Evolutionary conservation across 257 asterid genomes (phyloP).

Genomic region (Jasminum sambac): DNA sequence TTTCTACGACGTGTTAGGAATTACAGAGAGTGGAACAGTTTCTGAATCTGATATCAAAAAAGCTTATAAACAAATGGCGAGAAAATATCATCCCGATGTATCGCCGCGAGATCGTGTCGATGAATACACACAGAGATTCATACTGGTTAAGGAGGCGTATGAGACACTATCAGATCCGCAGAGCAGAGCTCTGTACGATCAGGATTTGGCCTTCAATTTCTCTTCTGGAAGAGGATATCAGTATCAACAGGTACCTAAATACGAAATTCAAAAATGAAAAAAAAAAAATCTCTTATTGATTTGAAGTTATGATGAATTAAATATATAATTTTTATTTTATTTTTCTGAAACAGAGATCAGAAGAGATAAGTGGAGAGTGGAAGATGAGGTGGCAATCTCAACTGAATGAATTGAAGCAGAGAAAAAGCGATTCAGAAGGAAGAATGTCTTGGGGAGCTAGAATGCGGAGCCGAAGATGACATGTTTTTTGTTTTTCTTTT

Average conservation of each 20-base stretch:
- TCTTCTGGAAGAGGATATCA: neutral
- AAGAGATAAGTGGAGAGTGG: neutral
- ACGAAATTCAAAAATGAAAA: too few relatives aligned
- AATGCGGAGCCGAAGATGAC: constrained; percentile 1
- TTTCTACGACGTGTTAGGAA: neutral
- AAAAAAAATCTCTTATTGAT: neutral
- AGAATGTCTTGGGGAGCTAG: neutral
- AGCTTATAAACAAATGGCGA: neutral
- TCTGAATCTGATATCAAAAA: neutral
- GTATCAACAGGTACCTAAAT: neutral
- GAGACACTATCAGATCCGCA: neutral
- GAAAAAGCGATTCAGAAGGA: neutral
- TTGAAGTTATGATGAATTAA: neutral
- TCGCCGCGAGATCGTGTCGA: neutral
- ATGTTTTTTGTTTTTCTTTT: neutral
- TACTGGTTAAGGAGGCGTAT: constrained; percentile 1
- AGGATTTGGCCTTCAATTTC: neutral
- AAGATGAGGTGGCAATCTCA: constrained; percentile 4
- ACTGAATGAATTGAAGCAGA: neutral
- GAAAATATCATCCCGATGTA: constrained; percentile 1
- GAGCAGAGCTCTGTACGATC: neutral
- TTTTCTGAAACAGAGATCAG: neutral
- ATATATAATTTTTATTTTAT: neutral
- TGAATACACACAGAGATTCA: neutral
- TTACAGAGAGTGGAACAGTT: neutral